Base-by-base conservation (phyloP, 176 grass and related monocot species). In the Puya raimondii region DNA sequence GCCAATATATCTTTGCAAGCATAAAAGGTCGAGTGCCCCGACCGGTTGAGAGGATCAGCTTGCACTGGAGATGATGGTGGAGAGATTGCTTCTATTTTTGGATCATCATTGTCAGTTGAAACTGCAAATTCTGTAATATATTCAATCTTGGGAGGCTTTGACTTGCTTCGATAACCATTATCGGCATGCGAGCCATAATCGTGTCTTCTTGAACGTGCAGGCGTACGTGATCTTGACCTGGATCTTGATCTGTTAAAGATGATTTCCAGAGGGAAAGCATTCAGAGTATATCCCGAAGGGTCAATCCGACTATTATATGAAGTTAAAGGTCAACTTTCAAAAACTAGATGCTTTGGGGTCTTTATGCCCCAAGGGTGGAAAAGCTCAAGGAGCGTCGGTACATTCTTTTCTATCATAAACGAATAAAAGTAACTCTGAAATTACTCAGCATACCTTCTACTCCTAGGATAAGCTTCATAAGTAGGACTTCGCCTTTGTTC, bases 81-180 rank as follows among this genome's bases (percentile, higher is more conserved):
- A 80, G 94, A 99, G 23, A 93, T 83, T 78, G 84, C 87, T 83
- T 83, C 76, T 70, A 87, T 69, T 83, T 90, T 93, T 49, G 77
- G 50, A 21, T 76, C 80, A 86, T 70, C 70, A 73, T 70, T 76
- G 66, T 72, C 70, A 78, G 78, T 76, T 73, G 82, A 80, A 83
- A 86, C 94, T 78, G 89, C 94, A 86, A 99, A 99, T 77, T 99
- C 94, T 78, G 90, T 99, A 64, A 93, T 93, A 80, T 93, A 99
- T 70, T 99, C 94, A 72, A 99, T 86, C 71, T 87, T 99, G 11
- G 79, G 84, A 74, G 84, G 54, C 72, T 81, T 99, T 21, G 80
- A 59, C 77, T 93, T 99, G 87, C 80, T 93, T 50, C 75, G 73
- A 77, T 92, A 70, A 63, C 77, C 88, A 82, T 82, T 99, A 77